These are phyloP conservation scores for Picochlorum sp. DNA, from an alignment of 139 green algal genomes.

Conservation along the genomic window DNA sequence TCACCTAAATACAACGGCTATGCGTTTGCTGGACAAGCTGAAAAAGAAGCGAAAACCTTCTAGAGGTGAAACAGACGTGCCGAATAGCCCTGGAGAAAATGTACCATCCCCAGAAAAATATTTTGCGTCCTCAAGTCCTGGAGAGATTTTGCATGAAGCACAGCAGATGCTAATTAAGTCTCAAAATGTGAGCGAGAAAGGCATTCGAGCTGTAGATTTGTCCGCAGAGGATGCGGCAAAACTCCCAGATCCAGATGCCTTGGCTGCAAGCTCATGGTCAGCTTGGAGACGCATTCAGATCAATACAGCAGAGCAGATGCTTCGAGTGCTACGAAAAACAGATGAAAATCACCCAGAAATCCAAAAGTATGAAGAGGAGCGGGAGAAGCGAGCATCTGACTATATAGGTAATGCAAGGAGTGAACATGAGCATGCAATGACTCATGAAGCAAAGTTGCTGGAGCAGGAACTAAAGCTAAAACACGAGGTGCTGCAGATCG, in stretches of 20 bases:
- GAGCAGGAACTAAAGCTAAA: neutral
- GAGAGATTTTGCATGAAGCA: neutral
- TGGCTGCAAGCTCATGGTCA: neutral
- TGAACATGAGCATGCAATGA: neutral
- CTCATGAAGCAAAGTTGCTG: neutral
- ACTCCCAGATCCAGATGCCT: neutral
- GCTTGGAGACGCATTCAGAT: slow-evolving; percentile 4
- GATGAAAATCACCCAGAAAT: neutral
- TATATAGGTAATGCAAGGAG: neutral
- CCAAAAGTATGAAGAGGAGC: neutral
- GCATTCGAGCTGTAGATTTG: neutral
- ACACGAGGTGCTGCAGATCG: too few relatives aligned
- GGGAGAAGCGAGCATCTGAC: neutral
- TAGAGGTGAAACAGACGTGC: neutral
- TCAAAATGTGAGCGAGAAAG: neutral
- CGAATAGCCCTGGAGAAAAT: neutral
- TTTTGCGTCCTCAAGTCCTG: neutral
- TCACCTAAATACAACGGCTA: slow-evolving; percentile 1
- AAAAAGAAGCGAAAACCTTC: neutral
- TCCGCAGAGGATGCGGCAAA: neutral
- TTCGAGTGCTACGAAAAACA: neutral
- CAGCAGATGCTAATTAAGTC: neutral
- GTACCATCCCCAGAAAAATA: neutral
- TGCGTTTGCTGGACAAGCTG: neutral
- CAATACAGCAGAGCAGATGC: neutral